Evolutionary conservation across 371 early-diverging fungal genomes (phyloP), one percentile per base, ranked within the genome.

Genomic region (Catenaria anguillulae): DNA sequence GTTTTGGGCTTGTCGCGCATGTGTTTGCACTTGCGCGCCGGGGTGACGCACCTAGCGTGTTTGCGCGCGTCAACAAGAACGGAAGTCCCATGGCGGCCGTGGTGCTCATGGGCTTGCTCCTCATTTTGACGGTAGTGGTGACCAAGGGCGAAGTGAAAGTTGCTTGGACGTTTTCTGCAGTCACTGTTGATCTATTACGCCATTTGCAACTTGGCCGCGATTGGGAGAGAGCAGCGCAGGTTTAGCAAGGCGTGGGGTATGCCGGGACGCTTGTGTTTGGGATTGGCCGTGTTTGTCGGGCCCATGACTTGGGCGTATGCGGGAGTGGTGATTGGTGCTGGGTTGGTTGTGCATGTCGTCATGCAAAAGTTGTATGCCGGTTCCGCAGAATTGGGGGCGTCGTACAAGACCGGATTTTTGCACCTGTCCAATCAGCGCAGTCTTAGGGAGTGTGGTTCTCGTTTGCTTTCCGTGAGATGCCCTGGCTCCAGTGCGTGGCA

Each of bases 1-100:
- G 40, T 58, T 19, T 36, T 58, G 29, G 58, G 58, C 36, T 15
- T 58, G 33, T 58, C 58, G 42, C 36, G 58, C 26, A 58, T 58
- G 58, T 58, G 26, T 13, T 33, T 6, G 36, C 58, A 8, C 8
- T 58, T 1, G 36, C 58, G 8, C 8, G 21, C 29, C 58, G 58
- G 17, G 40, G 58, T 13, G 58, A 58, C 31, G 6, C 31, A 1
- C 52, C 52, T n/a, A 6, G 35, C 26, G 8, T 12, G 42, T 24
- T 33, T 31, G 15, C 21, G 36, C 17, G 31, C 26, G 36, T 26
- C 26, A 4, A 12, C 24, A 36, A n/a, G 19, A 21, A 24, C 13
- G 29, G 26, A 23, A 35, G 10, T 17, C 58, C 58, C 17, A 23
- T 17, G 1, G 15, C 43, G 17, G 58, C 58, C 24, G 5, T 58